Evolutionary conservation across 2,329 filamentous ascomycete genomes (phyloP), one percentile per base, ranked within the genome.

Genomic region (Sporothrix protearum): DNA sequence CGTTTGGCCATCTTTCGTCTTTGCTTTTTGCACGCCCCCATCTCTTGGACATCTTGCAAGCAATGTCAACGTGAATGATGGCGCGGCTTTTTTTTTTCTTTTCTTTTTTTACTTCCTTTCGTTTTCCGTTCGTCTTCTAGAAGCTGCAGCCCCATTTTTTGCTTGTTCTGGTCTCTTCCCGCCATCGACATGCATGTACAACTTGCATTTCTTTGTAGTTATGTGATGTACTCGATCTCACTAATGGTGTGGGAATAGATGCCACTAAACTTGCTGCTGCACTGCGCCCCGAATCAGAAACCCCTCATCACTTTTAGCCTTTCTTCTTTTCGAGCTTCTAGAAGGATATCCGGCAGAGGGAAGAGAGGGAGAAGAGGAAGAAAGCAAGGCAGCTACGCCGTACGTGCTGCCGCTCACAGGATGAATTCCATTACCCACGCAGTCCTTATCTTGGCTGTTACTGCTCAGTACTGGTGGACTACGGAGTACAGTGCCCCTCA

Each of bases 241-340:
- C 49, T 51, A 51, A 6, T 28, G 22, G 12, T 55, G n/a, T 30
- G 3, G 22, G n/a, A 53, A 12, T 53, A 22, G 5, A 19, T 30
- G 1, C 22, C 30, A 30, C 55, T 59, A 59, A 59, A 59, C 28
- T 55, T 55, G 53, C 53, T 63, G n/a, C 57, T n/a, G 9, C n/a
- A n/a, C 57, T 63, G 57, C 19, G 57, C 57, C 57, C 57, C 36
- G 45, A 47, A 47, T 19, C 45, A 47, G 45, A 3, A 36, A 9
- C 33, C 19, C 33, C 19, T 61, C 36, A 1, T n/a, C 12, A 45
- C 42, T 2, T 66, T 49, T 49, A 12, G 25, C 30, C 61, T 49
- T 49, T 66, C 22, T 33, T 68, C 49, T 51, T 68, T 57, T n/a
- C 12, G 19, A 19, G 22, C 66, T 55, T 68, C 66, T 68, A 68